phyloP scores from a whole-genome alignment of 2,329 filamentous ascomycete species.

The Phymatotrichopsis omnivora region DNA sequence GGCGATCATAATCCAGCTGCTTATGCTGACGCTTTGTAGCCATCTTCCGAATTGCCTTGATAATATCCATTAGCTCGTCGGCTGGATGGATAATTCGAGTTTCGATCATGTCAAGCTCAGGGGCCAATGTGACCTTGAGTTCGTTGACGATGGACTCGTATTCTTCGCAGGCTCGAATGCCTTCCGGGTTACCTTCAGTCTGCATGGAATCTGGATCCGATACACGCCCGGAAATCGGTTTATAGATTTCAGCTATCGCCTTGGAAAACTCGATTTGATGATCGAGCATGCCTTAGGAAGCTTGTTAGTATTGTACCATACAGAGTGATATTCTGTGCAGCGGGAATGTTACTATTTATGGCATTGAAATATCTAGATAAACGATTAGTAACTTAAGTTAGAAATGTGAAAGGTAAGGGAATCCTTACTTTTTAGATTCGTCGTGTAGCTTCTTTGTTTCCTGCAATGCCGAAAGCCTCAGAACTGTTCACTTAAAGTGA shows the following conservation, averaged over 20 bases:
- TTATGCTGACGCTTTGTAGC: constrained; percentile 90
- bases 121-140: constrained; percentile 74
- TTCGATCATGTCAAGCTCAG: constrained; percentile 97
- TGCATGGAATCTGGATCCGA: constrained; percentile 81
- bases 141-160: constrained; percentile 88
- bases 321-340: neutral
- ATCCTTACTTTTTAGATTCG: constrained; percentile 68
- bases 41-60: constrained; percentile 89
- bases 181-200: constrained; percentile 78
- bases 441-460: constrained; percentile 97
- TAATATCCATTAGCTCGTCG: constrained; percentile 84
- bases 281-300: constrained; percentile 61
- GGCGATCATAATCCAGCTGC: constrained; percentile 89
- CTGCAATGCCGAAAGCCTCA: constrained; percentile 28
- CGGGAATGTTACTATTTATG: constrained; percentile 58
- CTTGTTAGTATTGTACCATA: neutral
- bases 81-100: constrained; percentile 81
- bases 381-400: constrained; percentile 20
- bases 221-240: constrained; percentile 89
- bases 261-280: constrained; percentile 98
- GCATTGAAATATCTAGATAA: constrained; percentile 67
- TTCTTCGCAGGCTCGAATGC: constrained; percentile 90
- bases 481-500: constrained; percentile 5
- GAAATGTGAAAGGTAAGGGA: neutral
- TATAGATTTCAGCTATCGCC: constrained; percentile 93